phyloP scores from a whole-genome alignment of 2,329 filamentous ascomycete species.

The Grosmannia penicillata region DNA sequence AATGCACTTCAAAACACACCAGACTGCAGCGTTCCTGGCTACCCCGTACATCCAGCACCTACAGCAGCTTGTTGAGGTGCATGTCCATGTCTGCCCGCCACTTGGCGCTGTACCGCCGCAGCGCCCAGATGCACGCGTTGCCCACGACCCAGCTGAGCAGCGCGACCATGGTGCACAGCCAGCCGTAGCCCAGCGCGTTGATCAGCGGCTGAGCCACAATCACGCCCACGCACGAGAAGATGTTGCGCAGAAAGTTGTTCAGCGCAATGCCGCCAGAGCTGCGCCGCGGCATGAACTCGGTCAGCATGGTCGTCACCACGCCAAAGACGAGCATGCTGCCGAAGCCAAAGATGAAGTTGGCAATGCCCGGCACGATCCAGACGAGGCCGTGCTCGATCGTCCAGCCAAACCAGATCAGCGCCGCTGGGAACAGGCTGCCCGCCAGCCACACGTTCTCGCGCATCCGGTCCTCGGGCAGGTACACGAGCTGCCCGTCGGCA shows the following conservation, averaged over 20 bases:
- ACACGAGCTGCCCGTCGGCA: conserved; percentile 48
- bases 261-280: conserved; percentile 62
- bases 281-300: conserved; percentile 63
- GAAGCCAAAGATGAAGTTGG: conserved; percentile 60
- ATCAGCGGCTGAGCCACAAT: conserved; percentile 59
- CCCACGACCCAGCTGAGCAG: conserved; percentile 42
- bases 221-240: conserved; percentile 57
- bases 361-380: conserved; percentile 48
- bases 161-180: conserved; percentile 51
- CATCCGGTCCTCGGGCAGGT: conserved; percentile 68
- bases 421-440: conserved; percentile 52
- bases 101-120: conserved; percentile 42
- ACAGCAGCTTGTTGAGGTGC: conserved; percentile 12
- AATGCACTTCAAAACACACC: no score
- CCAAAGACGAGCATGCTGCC: conserved; percentile 69
- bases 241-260: conserved; percentile 71
- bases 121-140: conserved; percentile 40
- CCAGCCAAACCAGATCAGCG: conserved; percentile 69
- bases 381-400: conserved; percentile 47
- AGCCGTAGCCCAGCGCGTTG: conserved; percentile 55
- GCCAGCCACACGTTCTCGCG: conserved; percentile 69
- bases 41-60: not conserved
- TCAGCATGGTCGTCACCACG: conserved; percentile 66
- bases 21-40: no score
- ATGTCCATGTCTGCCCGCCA: conserved; percentile 53